Percentiles rank a stretch among this genome's conserved stretches.
Conservation (phyloP, 2,329 filamentous ascomycete genomes). For the Fusarium redolens region DNA sequence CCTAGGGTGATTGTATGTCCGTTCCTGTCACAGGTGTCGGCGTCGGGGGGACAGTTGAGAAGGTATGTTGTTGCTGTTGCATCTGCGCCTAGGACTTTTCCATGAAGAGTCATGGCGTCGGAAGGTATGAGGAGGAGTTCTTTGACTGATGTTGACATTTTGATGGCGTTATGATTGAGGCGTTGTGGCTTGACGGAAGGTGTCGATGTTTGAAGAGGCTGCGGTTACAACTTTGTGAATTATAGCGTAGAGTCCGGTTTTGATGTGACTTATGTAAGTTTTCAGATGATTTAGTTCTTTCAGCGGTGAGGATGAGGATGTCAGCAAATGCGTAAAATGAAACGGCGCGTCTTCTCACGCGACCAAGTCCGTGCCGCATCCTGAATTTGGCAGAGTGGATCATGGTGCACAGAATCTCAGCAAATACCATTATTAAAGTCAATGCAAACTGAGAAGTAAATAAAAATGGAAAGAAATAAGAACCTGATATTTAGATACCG, state of each 20-base stretch:
- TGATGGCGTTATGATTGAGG: not conserved
- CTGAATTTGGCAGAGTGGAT: not conserved
- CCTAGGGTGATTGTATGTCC: not conserved
- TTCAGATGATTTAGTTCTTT: not conserved
- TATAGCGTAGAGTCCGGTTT: not conserved
- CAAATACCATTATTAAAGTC: not conserved
- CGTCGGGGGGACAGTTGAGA: not conserved
- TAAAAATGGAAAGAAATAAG: too few relatives aligned
- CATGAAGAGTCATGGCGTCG: not conserved
- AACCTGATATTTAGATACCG: too few relatives aligned
- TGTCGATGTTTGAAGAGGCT: too few relatives aligned
- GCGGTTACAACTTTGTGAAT: fast-evolving
- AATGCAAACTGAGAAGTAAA: not conserved
- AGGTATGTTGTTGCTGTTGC: not conserved
- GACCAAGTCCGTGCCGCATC: not conserved
- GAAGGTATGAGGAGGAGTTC: not conserved
- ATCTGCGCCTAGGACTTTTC: not conserved
- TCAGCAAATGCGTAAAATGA: not conserved
- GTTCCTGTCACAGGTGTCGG: not conserved
- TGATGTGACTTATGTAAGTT: not conserved
- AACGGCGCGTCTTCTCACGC: not conserved
- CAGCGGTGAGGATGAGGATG: not conserved
- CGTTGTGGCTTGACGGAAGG: not conserved
- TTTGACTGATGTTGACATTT: constrained; percentile 2
- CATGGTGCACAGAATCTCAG: too few relatives aligned